phyloP scores from a whole-genome alignment of 2,329 filamentous ascomycete species.

The Pseudogymnoascus sp. region DNA sequence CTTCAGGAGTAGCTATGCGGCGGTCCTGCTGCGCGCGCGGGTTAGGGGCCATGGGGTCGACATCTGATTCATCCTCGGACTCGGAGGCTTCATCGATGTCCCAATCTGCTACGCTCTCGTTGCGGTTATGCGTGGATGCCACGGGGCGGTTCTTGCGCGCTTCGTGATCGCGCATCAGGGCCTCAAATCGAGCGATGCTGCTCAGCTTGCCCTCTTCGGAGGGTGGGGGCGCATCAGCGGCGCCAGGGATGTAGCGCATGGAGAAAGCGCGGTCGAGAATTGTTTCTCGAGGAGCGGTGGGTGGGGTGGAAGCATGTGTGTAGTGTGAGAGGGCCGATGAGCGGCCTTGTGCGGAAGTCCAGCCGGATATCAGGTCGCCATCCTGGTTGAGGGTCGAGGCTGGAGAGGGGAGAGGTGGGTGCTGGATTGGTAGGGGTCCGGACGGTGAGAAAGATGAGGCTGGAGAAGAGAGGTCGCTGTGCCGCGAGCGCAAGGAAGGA shows the following conservation, averaged over 20 bases:
- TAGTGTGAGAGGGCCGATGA: slow-evolving; percentile 43
- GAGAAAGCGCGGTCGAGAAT: slow-evolving; percentile 61
- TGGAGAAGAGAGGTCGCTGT: slow-evolving; percentile 49
- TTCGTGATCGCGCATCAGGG: slow-evolving; percentile 54
- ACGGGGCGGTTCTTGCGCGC: slow-evolving; percentile 31
- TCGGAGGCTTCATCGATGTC: slow-evolving; percentile 2
- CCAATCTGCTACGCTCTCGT: background rate
- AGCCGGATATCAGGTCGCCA: slow-evolving; percentile 51
- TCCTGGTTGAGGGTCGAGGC: slow-evolving; percentile 45
- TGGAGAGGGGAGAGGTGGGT: slow-evolving; percentile 46
- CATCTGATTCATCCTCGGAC: slow-evolving; percentile 1
- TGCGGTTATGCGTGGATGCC: background rate
- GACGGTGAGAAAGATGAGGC: slow-evolving; percentile 27
- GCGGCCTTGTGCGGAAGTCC: slow-evolving; percentile 51
- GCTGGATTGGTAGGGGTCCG: slow-evolving; percentile 38
- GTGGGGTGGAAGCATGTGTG: slow-evolving; percentile 37
- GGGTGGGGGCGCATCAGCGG: slow-evolving; percentile 37
- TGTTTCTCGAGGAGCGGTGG: slow-evolving; percentile 50
- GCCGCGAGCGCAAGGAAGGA: slow-evolving; percentile 52
- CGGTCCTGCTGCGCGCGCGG: background rate
- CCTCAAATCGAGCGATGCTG: slow-evolving; percentile 57
- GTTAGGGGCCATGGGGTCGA: background rate
- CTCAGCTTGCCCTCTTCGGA: slow-evolving; percentile 53
- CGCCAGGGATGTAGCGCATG: slow-evolving; percentile 53
- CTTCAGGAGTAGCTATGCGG: slow-evolving; percentile 18